Conservation (phyloP, 805 yeast genomes). For the Nematodospora valgi region DNA sequence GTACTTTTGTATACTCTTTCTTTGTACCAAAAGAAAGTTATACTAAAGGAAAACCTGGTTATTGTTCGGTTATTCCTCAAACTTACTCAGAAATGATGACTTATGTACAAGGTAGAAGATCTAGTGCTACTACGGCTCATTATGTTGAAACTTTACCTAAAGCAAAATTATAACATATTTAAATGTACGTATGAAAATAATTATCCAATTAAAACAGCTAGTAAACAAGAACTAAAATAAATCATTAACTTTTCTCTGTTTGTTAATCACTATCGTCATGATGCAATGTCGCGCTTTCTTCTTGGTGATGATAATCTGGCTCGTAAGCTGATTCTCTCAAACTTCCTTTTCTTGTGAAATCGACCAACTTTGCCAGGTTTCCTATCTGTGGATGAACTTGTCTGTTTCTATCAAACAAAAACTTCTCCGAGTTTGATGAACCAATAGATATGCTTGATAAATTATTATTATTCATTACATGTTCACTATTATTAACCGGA, state of each 20-base stretch:
- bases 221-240: neutral
- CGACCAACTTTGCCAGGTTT: conserved; percentile 40
- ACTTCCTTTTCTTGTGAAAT: conserved; percentile 44
- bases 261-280: conserved; percentile 27
- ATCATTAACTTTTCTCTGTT: neutral
- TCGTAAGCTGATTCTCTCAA: conserved; percentile 38
- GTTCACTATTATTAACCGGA: conserved; percentile 11
- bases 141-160: conserved; percentile 45
- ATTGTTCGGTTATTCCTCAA: conserved; percentile 76
- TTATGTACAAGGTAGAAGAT: conserved; percentile 84
- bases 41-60: conserved; percentile 49
- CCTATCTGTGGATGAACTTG: neutral
- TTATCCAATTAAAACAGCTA: neutral
- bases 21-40: conserved; percentile 65
- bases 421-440: conserved; percentile 12
- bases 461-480: conserved; percentile 7
- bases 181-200: conserved; percentile 1
- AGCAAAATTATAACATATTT: conserved; percentile 1
- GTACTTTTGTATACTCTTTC: conserved; percentile 85
- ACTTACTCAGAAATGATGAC: conserved; percentile 91
- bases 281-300: conserved; percentile 33
- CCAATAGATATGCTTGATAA: conserved; percentile 20
- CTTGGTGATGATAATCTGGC: conserved; percentile 25
- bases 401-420: conserved; percentile 2
- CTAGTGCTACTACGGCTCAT: conserved; percentile 78